Evolutionary conservation across 148 eudicot species (phyloP).

Genomic region (Rhododendron henanense): DNA sequence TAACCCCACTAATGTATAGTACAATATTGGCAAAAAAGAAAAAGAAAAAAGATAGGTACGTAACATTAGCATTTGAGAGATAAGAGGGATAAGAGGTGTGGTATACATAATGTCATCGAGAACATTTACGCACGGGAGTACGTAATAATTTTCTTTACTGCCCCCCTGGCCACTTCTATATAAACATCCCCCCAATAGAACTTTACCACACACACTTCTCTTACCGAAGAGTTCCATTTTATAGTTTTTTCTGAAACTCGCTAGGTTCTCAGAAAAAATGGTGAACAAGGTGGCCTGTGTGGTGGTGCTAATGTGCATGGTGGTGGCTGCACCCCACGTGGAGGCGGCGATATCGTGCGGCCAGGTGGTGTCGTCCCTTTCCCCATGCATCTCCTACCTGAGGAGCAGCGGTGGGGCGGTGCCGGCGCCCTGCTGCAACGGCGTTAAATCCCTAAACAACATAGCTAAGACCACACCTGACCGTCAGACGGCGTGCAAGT

Average conservation of each 20-base stretch:
- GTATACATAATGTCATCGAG: no score
- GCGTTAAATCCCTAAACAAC: constrained; percentile 10
- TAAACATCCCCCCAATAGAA: not conserved
- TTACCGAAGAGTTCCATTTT: no score
- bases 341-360: constrained; percentile 41
- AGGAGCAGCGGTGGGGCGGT: not conserved
- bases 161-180: not conserved
- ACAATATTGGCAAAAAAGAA: no score
- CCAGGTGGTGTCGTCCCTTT: constrained; percentile 13
- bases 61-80: no score
- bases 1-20: no score
- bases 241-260: not conserved
- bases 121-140: no score
- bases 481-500: constrained; percentile 17
- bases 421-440: constrained; percentile 15
- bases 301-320: constrained; percentile 28
- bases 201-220: not conserved
- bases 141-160: not conserved
- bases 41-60: no score
- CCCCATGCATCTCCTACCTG: constrained; percentile 30
- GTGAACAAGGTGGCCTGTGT: constrained; percentile 20
- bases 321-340: constrained; percentile 31
- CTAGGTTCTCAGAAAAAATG: not conserved
- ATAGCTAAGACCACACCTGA: constrained; percentile 15
- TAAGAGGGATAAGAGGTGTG: no score